Evolutionary conservation across 2,329 filamentous ascomycete species (phyloP).

Genomic region (Paradendryphiella salina): DNA sequence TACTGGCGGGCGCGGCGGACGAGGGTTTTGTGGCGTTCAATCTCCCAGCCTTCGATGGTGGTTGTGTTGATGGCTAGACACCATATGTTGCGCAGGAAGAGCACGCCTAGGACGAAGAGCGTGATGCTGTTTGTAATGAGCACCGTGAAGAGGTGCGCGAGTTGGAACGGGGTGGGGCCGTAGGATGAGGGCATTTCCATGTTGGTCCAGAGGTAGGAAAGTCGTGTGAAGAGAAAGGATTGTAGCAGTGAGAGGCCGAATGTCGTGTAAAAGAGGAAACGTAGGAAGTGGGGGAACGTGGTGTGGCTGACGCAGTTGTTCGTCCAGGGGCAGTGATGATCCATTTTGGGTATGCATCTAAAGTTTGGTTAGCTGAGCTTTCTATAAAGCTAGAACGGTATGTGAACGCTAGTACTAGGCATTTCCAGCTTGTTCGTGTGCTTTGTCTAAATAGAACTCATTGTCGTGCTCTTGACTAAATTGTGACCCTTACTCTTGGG

Average conservation of each 20-base stretch:
- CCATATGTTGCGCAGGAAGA: slow-evolving; percentile 63
- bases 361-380: not conserved
- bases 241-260: slow-evolving; percentile 64
- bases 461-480: no score
- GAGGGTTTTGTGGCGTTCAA: slow-evolving; percentile 53
- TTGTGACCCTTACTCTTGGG: not conserved
- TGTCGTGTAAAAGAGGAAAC: slow-evolving; percentile 74
- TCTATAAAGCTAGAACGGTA: no score
- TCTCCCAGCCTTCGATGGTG: slow-evolving; percentile 79
- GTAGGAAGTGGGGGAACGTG: slow-evolving; percentile 80
- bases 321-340: slow-evolving; percentile 87
- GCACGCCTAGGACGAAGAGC: slow-evolving; percentile 64
- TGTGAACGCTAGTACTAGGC: no score
- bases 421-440: not conserved
- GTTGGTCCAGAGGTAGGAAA: slow-evolving; percentile 63
- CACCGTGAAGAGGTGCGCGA: slow-evolving; percentile 65
- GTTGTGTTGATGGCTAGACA: slow-evolving; percentile 71
- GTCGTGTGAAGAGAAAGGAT: slow-evolving; percentile 63
- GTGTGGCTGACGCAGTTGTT: slow-evolving; percentile 79
- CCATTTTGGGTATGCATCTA: slow-evolving; percentile 77
- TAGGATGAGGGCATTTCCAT: slow-evolving; percentile 71
- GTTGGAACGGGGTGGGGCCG: slow-evolving; percentile 64
- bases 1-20: slow-evolving; percentile 52
- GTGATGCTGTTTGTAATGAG: slow-evolving; percentile 62
- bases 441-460: not conserved